phyloP scores from a whole-genome alignment of 148 eudicot genomes.

The Cornus florida region DNA sequence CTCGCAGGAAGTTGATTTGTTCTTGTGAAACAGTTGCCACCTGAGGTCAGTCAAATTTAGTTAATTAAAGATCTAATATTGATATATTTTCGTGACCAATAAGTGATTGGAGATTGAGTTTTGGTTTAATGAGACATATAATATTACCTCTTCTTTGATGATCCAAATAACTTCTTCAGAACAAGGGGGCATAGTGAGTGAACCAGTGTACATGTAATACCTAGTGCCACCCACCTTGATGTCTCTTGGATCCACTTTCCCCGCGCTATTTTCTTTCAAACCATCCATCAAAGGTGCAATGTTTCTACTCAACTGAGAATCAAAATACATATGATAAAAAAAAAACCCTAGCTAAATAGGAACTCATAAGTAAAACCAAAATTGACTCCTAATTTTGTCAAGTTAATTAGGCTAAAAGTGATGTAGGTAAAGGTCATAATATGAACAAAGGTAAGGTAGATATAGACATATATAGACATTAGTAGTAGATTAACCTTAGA shows the following conservation, averaged over 20 bases:
- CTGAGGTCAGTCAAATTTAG: background rate
- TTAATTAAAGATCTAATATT: too few relatives aligned
- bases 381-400: too few relatives aligned
- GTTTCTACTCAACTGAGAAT: background rate
- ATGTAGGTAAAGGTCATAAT: too few relatives aligned
- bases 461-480: too few relatives aligned
- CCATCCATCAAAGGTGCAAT: background rate
- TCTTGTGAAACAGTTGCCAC: background rate
- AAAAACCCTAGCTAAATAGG: too few relatives aligned
- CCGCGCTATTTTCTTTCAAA: background rate
- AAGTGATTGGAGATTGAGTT: background rate
- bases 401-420: too few relatives aligned
- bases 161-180: background rate
- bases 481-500: background rate
- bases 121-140: background rate
- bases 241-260: background rate
- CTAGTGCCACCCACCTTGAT: background rate
- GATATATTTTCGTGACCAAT: background rate
- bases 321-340: background rate
- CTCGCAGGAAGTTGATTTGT: background rate
- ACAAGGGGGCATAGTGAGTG: background rate
- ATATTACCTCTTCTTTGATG: background rate
- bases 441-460: too few relatives aligned
- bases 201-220: background rate
- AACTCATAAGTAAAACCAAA: too few relatives aligned